phyloP scores from a whole-genome alignment of 2,329 filamentous ascomycete genomes.

The Neofusicoccum umdonicola region DNA sequence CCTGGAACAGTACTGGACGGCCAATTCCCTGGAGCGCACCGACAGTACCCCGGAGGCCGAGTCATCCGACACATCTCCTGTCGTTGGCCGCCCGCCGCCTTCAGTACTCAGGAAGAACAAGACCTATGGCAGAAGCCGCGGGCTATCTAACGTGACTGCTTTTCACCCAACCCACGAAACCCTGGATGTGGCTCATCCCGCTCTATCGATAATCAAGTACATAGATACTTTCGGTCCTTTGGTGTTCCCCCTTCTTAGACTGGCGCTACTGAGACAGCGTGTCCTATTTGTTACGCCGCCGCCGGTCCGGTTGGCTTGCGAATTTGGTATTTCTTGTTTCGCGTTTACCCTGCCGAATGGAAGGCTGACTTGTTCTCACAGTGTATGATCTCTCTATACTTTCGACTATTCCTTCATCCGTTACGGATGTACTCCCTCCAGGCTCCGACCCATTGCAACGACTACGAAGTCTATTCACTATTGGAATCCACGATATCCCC shows the following conservation, averaged over 20 bases:
- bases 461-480: slow-evolving; percentile 80
- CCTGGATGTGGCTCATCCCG: slow-evolving; percentile 78
- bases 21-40: slow-evolving; percentile 37
- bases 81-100: slow-evolving; percentile 13
- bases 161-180: slow-evolving; percentile 61
- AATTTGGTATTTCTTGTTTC: slow-evolving; percentile 66
- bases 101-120: slow-evolving; percentile 20
- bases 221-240: slow-evolving; percentile 85
- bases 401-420: slow-evolving; percentile 77
- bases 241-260: slow-evolving; percentile 86
- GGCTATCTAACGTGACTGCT: slow-evolving; percentile 54
- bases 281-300: slow-evolving; percentile 84
- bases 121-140: slow-evolving; percentile 30
- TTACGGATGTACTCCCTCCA: slow-evolving; percentile 66
- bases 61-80: background rate
- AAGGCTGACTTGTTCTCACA: slow-evolving; percentile 34
- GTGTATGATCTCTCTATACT: slow-evolving; percentile 95
- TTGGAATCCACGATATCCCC: slow-evolving; percentile 90
- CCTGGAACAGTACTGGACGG: slow-evolving; percentile 79
- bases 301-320: slow-evolving; percentile 80
- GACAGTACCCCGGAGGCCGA: slow-evolving; percentile 2
- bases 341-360: no score
- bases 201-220: slow-evolving; percentile 74
- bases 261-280: slow-evolving; percentile 79
- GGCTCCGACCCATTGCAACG: slow-evolving; percentile 60